Evolutionary conservation across 768 basidiomycete genomes (phyloP).

Genomic region (Lenzites betulinus): DNA sequence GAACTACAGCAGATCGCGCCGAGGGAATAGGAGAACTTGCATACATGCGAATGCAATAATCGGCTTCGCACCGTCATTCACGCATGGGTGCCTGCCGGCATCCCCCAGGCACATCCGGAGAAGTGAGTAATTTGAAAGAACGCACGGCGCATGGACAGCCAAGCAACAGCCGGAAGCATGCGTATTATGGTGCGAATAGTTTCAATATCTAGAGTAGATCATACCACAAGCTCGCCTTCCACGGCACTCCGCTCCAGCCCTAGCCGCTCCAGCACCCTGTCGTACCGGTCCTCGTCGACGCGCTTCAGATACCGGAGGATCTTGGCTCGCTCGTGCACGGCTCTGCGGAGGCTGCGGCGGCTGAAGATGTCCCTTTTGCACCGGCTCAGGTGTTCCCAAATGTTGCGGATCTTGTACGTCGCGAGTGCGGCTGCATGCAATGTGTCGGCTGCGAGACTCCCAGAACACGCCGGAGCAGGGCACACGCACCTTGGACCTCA

Average conservation of each 20-base stretch:
- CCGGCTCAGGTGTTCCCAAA: slow-evolving; percentile 71
- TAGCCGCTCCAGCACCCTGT: slow-evolving; percentile 65
- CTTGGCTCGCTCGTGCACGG: slow-evolving; percentile 84
- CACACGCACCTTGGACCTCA: slow-evolving; percentile 82
- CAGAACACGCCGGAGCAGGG: not conserved
- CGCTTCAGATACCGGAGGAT: slow-evolving; percentile 78
- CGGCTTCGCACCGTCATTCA: not conserved
- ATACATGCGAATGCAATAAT: not conserved
- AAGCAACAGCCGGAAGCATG: not conserved
- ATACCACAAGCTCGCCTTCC: slow-evolving; percentile 87
- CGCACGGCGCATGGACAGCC: not conserved
- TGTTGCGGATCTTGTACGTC: slow-evolving; percentile 81
- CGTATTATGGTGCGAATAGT: slow-evolving; percentile 9
- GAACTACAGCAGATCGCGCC: not conserved
- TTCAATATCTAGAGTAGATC: slow-evolving; percentile 21
- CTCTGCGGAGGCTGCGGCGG: slow-evolving; percentile 68
- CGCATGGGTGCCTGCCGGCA: not conserved
- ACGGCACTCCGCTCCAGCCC: slow-evolving; percentile 80
- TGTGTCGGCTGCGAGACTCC: not conserved
- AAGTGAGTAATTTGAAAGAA: not conserved
- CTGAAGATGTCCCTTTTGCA: slow-evolving; percentile 79
- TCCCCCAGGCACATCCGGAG: not conserved
- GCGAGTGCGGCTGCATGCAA: slow-evolving; percentile 73
- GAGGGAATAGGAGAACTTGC: not conserved
- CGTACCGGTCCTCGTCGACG: slow-evolving; percentile 68